phyloP scores from a whole-genome alignment of 2,329 filamentous ascomycete species.

The Fusarium pseudonygamai region DNA sequence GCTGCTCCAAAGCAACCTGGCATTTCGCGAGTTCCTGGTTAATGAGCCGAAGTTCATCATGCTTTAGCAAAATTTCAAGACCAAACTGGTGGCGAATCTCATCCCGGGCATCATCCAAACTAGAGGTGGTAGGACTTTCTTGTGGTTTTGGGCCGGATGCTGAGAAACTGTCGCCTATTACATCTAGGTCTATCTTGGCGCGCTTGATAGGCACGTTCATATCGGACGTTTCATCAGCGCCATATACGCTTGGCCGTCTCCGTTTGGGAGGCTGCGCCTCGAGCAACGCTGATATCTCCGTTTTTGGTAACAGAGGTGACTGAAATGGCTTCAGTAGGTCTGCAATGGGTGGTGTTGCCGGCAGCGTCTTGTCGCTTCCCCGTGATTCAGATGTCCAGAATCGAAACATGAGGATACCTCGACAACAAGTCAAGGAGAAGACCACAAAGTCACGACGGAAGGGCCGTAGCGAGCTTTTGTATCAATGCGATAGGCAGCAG shows the following conservation, averaged over 20 bases:
- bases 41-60: slow-evolving; percentile 91
- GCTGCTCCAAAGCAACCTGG: slow-evolving; percentile 90
- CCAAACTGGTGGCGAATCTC: slow-evolving; percentile 87
- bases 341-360: slow-evolving; percentile 54
- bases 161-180: slow-evolving; percentile 36
- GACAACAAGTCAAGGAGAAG: slow-evolving; percentile 35
- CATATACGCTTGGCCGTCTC: slow-evolving; percentile 50
- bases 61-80: slow-evolving; percentile 91
- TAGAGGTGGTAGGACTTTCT: slow-evolving; percentile 34
- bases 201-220: slow-evolving; percentile 53
- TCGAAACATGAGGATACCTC: slow-evolving; percentile 67
- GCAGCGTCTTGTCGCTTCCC: slow-evolving; percentile 63
- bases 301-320: slow-evolving; percentile 45
- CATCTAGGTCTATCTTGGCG: slow-evolving; percentile 48
- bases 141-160: slow-evolving; percentile 33
- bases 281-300: slow-evolving; percentile 39
- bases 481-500: slow-evolving; percentile 34
- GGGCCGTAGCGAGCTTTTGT: slow-evolving; percentile 25
- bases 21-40: slow-evolving; percentile 97
- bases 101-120: slow-evolving; percentile 69
- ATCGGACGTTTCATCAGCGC: slow-evolving; percentile 40
- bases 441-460: slow-evolving; percentile 28
- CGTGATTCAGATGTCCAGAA: slow-evolving; percentile 68
- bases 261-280: slow-evolving; percentile 51
- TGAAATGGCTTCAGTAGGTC: slow-evolving; percentile 43